Conservation (phyloP, 768 basidiomycete genomes). For the Boletus sp. region DNA sequence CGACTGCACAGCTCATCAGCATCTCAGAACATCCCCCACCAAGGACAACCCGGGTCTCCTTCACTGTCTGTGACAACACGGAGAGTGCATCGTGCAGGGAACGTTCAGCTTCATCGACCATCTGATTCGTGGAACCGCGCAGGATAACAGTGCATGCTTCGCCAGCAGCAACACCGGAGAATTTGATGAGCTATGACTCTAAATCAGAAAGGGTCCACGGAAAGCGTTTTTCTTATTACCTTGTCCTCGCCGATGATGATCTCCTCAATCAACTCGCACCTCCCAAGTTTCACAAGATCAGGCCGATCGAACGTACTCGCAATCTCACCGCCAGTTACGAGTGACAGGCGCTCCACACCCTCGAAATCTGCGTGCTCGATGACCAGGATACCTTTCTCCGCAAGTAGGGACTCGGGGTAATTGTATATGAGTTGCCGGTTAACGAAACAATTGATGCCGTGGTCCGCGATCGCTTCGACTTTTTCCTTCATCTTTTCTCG, state of each 20-base stretch:
- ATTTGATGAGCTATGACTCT: slow-evolving; percentile 86
- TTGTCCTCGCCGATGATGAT: slow-evolving; percentile 99
- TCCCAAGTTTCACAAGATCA: slow-evolving; percentile 88
- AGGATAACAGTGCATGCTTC: slow-evolving; percentile 98
- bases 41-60: slow-evolving; percentile 91
- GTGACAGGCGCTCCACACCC: slow-evolving; percentile 91
- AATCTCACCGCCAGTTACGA: slow-evolving; percentile 98
- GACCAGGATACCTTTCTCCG: slow-evolving; percentile 91
- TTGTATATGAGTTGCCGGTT: slow-evolving; percentile 99
- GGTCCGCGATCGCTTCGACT: slow-evolving; percentile 89
- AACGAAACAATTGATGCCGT: slow-evolving; percentile 96
- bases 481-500: slow-evolving; percentile 99
- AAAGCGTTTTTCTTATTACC: slow-evolving; percentile 42
- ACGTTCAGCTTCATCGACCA: slow-evolving; percentile 98
- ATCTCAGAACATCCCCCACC: slow-evolving; percentile 99
- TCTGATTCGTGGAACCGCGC: slow-evolving; percentile 95
- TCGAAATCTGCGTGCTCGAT: slow-evolving; percentile 99
- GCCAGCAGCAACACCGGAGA: slow-evolving; percentile 97
- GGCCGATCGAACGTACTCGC: slow-evolving; percentile 93
- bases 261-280: slow-evolving; percentile 95
- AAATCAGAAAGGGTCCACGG: neutral
- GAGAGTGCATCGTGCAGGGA: slow-evolving; percentile 97
- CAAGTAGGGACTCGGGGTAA: slow-evolving; percentile 94
- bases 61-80: slow-evolving; percentile 95
- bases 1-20: slow-evolving; percentile 94